A percentile compares a stretch with the other conserved stretches of the same genome.
Conservation (phyloP, 441 rosid species). For the Gossypium lobatum region DNA sequence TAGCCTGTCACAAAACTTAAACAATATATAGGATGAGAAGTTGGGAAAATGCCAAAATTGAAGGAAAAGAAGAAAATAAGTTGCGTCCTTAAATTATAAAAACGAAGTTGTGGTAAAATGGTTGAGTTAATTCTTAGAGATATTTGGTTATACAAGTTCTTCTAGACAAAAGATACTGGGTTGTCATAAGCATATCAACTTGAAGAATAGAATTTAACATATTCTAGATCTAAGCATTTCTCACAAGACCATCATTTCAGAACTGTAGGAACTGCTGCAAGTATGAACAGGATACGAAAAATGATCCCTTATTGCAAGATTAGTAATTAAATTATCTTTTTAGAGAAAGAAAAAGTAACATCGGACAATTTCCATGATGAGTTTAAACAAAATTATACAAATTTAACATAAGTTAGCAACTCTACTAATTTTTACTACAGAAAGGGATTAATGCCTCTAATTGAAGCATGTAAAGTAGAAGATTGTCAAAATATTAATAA, state of each 20-base stretch:
- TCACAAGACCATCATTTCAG: neutral
- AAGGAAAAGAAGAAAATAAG: no score
- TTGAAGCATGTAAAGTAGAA: neutral
- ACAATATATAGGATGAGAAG: neutral
- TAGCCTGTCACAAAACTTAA: neutral
- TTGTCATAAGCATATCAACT: neutral
- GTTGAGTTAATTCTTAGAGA: no score
- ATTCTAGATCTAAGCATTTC: neutral
- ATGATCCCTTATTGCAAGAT: no score
- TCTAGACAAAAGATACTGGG: no score
- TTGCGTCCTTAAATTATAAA: no score
- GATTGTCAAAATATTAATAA: neutral
- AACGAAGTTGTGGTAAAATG: no score
- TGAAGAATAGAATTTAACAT: neutral
- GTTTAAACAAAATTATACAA: neutral
- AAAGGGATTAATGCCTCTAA: neutral
- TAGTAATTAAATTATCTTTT: neutral
- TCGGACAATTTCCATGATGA: neutral
- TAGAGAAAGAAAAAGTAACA: neutral
- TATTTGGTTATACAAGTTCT: no score
- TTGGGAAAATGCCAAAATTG: no score
- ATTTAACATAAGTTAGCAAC: neutral
- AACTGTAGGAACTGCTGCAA: neutral
- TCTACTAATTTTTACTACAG: neutral
- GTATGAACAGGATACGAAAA: neutral